Base-by-base conservation (phyloP, 495 filamentous ascomycete genomes). In the Darksidea phi region DNA sequence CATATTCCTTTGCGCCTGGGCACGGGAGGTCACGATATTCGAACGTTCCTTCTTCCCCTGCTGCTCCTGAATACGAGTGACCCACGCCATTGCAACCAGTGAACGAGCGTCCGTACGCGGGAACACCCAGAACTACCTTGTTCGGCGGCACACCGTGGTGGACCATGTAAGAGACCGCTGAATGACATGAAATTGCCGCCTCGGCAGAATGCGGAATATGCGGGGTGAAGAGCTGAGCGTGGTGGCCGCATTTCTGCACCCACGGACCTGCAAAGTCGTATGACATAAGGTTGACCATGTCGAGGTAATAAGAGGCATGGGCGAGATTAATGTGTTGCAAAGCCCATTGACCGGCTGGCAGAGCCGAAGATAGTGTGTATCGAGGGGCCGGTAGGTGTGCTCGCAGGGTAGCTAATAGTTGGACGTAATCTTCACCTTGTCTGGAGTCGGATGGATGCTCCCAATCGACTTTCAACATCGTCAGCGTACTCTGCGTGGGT, bases 241-340 rank as follows among this genome's bases (percentile, higher is more conserved):
- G 90, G 72, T 95, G 88, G 15, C 88, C 90, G 36, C 82, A 82
- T 53, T 80, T 75, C 42, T 78, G 70, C 1, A 82, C 79, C 91
- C 90, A 94, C 0, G 87, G 80, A 0, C 90, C 90, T n/a, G 81
- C 82, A 72, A 95, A 95, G 72, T 96, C 91, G 70, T 95, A 96
- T 6, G 88, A 81, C 82, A 88, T 92, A 21, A 96, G 73, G 68
- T 95, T 95, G 68, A 96, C 76, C 54, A 86, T 80, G 73, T 95
- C 89, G 41, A 95, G 78, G 52, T 88, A 84, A 43, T 80, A 72
- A 20, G 84, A 78, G 0, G 86, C 84, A 28, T 79, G 75, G 42
- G 75, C 74, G 15, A 95, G 78, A 69, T 92, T 83, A 67, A 96
- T 94, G 68, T 92, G 80, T 57, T 84, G 81, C 34, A 96, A 74